These are phyloP conservation scores for Moringa oleifera DNA, from an alignment of 345 rosid genomes.

Conservation along the genomic window DNA sequence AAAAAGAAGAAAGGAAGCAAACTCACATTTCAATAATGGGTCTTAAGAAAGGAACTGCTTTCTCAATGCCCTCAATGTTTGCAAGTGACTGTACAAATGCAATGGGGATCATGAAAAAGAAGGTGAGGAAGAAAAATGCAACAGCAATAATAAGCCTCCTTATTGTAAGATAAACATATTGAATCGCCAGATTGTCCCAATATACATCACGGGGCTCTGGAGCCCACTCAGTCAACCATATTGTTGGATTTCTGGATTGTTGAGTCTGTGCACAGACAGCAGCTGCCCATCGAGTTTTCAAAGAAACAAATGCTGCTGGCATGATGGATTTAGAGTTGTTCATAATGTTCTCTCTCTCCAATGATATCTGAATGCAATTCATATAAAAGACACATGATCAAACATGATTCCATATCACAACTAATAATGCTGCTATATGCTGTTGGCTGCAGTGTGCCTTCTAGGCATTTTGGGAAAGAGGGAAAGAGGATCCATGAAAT, in stretches of 20 bases:
- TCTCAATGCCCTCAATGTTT: slow-evolving; percentile 86
- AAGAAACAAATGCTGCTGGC: slow-evolving; percentile 87
- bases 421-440: no score
- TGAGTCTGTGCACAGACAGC: slow-evolving; percentile 95
- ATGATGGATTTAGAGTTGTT: slow-evolving; percentile 47
- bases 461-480: no score
- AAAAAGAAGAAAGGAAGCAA: slow-evolving; percentile 7
- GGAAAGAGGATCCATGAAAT: no score
- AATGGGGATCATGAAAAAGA: slow-evolving; percentile 96
- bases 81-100: slow-evolving; percentile 90
- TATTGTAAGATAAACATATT: slow-evolving; percentile 73
- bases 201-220: slow-evolving; percentile 87
- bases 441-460: no score
- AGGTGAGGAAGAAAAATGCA: slow-evolving; percentile 83
- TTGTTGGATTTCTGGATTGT: slow-evolving; percentile 78
- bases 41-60: slow-evolving; percentile 73
- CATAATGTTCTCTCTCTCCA: slow-evolving; percentile 51
- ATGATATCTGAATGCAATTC: slow-evolving; percentile 42
- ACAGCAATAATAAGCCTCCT: slow-evolving; percentile 62
- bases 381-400: no score
- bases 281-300: slow-evolving; percentile 88
- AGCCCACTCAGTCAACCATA: slow-evolving; percentile 95
- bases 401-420: background rate
- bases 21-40: slow-evolving; percentile 75
- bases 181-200: slow-evolving; percentile 87